Percentiles rank a stretch among this genome's conserved stretches.
Evolutionary conservation across 2,329 filamentous ascomycete genomes (phyloP).

Genomic region (Phialemonium atrogriseum): DNA sequence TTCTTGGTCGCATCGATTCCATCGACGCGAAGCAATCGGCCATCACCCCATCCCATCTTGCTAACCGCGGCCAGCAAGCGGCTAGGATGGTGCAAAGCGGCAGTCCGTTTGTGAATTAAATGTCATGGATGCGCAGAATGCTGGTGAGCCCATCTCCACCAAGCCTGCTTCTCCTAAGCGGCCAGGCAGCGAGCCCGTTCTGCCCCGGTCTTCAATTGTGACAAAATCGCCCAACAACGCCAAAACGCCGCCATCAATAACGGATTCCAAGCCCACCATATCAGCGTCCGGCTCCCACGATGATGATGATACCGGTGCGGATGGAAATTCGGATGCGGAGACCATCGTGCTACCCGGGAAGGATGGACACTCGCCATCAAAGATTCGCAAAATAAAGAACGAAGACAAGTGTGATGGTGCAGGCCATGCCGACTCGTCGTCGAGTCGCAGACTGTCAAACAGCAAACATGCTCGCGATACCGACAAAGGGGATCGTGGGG

Average conservation of each 20-base stretch:
- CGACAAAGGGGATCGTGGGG: conserved; percentile 7
- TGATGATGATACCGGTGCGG: conserved; percentile 33
- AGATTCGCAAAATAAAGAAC: conserved; percentile 56
- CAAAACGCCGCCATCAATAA: conserved; percentile 17
- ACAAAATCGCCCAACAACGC: conserved; percentile 17
- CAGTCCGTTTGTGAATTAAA: conserved; percentile 44
- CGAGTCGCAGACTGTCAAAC: conserved; percentile 24
- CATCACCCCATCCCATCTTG: conserved; percentile 9
- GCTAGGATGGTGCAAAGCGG: conserved; percentile 53
- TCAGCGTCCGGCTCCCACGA: conserved; percentile 27
- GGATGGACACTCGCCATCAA: conserved; percentile 55
- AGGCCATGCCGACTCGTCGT: conserved; percentile 26
- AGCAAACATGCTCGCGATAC: conserved; percentile 23
- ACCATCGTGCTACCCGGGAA: conserved; percentile 62
- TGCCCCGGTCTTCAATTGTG: conserved; percentile 20
- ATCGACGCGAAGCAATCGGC: conserved; percentile 14
- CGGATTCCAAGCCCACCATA: conserved; percentile 20
- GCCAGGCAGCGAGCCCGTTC: conserved; percentile 27
- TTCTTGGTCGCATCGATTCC: conserved; percentile 12
- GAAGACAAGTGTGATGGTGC: conserved; percentile 55
- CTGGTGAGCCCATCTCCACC: conserved; percentile 52
- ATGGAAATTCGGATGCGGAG: conserved; percentile 63
- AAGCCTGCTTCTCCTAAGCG: conserved; percentile 48
- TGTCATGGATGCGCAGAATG: conserved; percentile 64
- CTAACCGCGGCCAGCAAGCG: conserved; percentile 27